Conservation (phyloP, 2,329 filamentous ascomycete species). For the Xylaria sp. region DNA sequence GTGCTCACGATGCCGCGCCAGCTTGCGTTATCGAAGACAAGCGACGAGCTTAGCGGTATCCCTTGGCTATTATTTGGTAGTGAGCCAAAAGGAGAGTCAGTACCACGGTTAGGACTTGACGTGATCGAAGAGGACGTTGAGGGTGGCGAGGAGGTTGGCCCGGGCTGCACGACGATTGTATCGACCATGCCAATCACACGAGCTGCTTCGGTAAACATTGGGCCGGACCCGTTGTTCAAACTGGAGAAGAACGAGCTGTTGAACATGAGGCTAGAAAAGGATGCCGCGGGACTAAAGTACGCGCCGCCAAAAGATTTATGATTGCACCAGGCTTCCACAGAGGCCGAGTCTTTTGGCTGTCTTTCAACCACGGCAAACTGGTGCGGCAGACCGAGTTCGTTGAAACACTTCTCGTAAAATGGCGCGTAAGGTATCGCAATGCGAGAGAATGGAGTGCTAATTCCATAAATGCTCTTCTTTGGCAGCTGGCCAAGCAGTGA, state of each 20-base stretch:
- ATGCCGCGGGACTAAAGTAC: slow-evolving; percentile 74
- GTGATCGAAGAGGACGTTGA: slow-evolving; percentile 52
- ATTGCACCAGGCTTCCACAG: slow-evolving; percentile 72
- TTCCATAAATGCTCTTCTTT: slow-evolving; percentile 78
- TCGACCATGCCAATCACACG: slow-evolving; percentile 79
- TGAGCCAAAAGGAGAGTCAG: slow-evolving; percentile 25
- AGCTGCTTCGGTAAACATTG: slow-evolving; percentile 73
- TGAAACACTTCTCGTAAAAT: slow-evolving; percentile 85
- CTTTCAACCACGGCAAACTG: slow-evolving; percentile 76
- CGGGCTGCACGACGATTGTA: slow-evolving; percentile 70
- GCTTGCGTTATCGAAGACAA: slow-evolving; percentile 79
- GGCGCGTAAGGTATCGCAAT: slow-evolving; percentile 71
- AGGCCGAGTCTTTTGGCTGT: slow-evolving; percentile 63
- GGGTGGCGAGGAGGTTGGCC: slow-evolving; percentile 45
- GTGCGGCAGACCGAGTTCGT: slow-evolving; percentile 83
- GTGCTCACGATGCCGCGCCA: slow-evolving; percentile 87
- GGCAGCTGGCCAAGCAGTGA: slow-evolving; percentile 80
- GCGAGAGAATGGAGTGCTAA: slow-evolving; percentile 69
- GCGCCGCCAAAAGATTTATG: slow-evolving; percentile 80
- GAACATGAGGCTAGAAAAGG: slow-evolving; percentile 62
- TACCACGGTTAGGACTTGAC: slow-evolving; percentile 49
- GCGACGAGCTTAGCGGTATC: slow-evolving; percentile 52
- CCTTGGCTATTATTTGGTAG: slow-evolving; percentile 29
- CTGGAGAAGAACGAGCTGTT: slow-evolving; percentile 54
- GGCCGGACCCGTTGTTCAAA: slow-evolving; percentile 54